Percentiles rank a stretch among this genome's conserved stretches.
These are phyloP conservation scores for Candida pseudoviswanathii DNA, from an alignment of 1,139 yeast genomes.

Conservation along the genomic window DNA sequence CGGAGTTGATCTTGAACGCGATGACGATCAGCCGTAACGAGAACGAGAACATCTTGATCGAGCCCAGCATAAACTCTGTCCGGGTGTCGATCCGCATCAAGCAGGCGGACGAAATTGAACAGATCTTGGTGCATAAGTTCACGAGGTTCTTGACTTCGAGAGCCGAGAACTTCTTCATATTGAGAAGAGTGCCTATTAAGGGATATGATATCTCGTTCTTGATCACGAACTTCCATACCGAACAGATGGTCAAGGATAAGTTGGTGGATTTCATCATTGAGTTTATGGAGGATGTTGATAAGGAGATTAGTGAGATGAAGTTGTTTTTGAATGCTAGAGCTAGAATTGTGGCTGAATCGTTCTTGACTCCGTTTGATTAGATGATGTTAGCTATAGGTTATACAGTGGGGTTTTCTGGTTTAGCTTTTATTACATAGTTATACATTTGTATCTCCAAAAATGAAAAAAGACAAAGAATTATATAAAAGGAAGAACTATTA, in stretches of 20 bases:
- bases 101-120: constrained; percentile 97
- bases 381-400: not conserved
- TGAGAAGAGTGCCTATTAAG: constrained; percentile 86
- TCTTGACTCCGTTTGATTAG: constrained; percentile 72
- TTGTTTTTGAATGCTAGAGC: constrained; percentile 96
- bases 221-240: constrained; percentile 93
- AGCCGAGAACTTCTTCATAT: constrained; percentile 90
- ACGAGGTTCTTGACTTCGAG: constrained; percentile 91
- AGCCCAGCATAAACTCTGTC: constrained; percentile 88
- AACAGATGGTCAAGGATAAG: constrained; percentile 92
- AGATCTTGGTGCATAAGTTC: constrained; percentile 89
- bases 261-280: constrained; percentile 95
- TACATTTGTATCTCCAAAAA: constrained; percentile 4
- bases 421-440: constrained; percentile 1
- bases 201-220: constrained; percentile 94
- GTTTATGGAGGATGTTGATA: constrained; percentile 98
- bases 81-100: constrained; percentile 90
- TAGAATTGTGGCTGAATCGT: constrained; percentile 95
- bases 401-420: not conserved
- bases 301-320: constrained; percentile 98
- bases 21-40: constrained; percentile 92
- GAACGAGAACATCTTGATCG: constrained; percentile 88
- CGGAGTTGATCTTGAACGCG: constrained; percentile 85
- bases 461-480: constrained; percentile 1
- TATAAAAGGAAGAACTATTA: not conserved